A percentile compares a stretch with the other conserved stretches of the same genome.
Evolutionary conservation across 805 yeast species (phyloP).

Genomic region (Metschnikowia noctiluminum): DNA sequence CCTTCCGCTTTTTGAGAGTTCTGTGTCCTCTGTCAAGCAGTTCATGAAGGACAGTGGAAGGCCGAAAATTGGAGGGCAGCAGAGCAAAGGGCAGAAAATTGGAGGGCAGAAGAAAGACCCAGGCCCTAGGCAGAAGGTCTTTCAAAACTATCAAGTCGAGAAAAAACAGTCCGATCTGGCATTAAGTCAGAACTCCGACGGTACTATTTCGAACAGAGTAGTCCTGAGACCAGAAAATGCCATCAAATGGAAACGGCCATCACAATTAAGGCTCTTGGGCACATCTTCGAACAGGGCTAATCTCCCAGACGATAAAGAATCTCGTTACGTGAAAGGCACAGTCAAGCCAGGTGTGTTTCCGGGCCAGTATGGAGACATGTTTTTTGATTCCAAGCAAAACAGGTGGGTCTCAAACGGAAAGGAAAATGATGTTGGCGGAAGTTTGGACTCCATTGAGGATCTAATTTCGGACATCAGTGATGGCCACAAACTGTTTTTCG

Average conservation of each 20-base stretch:
- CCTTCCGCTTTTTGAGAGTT: constrained; percentile 9
- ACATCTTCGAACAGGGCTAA: constrained; percentile 5
- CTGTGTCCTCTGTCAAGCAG: constrained; percentile 15
- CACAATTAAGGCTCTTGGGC: constrained; percentile 29
- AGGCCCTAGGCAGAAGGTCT: background rate
- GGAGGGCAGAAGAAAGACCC: background rate
- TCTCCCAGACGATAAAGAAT: background rate
- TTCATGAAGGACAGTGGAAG: background rate
- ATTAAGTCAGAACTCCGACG: too few species aligned
- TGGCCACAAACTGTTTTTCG: background rate
- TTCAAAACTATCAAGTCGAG: too few species aligned
- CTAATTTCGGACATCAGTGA: constrained; percentile 13
- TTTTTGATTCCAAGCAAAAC: constrained; percentile 28
- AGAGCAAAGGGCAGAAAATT: too few species aligned
- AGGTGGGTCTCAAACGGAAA: constrained; percentile 29
- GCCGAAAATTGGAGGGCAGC: background rate
- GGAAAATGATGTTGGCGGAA: constrained; percentile 23
- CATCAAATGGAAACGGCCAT: constrained; percentile 37
- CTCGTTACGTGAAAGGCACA: constrained; percentile 24
- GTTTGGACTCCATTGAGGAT: constrained; percentile 40
- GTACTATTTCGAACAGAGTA: too few species aligned
- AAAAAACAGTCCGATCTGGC: too few species aligned
- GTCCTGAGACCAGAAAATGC: constrained; percentile 10
- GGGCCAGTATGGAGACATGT: constrained; percentile 33
- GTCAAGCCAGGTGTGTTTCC: constrained; percentile 38